phyloP scores from a whole-genome alignment of 495 filamentous ascomycete genomes.

The Podospora sp. region DNA sequence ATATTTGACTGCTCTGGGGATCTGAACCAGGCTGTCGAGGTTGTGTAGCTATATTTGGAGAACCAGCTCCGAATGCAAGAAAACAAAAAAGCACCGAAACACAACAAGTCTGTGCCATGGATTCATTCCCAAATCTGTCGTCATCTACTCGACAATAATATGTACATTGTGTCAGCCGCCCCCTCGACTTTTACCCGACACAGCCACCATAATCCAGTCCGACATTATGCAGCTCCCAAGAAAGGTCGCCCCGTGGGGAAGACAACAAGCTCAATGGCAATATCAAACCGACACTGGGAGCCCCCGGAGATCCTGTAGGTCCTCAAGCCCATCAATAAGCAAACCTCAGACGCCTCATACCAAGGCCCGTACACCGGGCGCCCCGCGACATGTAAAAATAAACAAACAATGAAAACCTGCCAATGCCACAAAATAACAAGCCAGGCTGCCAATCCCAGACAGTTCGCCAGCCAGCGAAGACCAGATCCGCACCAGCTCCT shows the following conservation, averaged over 20 bases:
- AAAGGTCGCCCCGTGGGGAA: slow-evolving; percentile 11
- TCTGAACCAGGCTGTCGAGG: too few species aligned
- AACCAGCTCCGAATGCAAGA: slow-evolving; percentile 18
- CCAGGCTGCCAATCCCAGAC: slow-evolving; percentile 9
- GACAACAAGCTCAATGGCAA: slow-evolving; percentile 14
- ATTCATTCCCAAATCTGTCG: slow-evolving; percentile 29
- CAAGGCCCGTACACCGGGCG: slow-evolving; percentile 30
- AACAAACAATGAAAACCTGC: slow-evolving; percentile 23
- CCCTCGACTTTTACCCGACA: not conserved
- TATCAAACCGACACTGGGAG: slow-evolving; percentile 14
- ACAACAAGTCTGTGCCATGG: not conserved
- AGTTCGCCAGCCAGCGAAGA: slow-evolving; percentile 17
- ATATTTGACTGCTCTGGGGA: too few species aligned
- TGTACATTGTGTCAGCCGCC: slow-evolving; percentile 24
- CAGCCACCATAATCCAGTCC: slow-evolving; percentile 1
- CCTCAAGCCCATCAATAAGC: slow-evolving; percentile 11
- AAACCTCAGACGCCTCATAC: slow-evolving; percentile 26
- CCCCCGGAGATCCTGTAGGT: not conserved
- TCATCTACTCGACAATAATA: slow-evolving; percentile 25
- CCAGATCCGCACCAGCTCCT: slow-evolving; percentile 13
- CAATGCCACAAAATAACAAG: slow-evolving; percentile 25
- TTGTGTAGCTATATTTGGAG: too few species aligned
- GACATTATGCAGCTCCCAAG: slow-evolving; percentile 20
- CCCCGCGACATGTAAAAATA: slow-evolving; percentile 33
- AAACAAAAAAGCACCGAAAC: not conserved